Conservation (phyloP, 768 basidiomycete genomes). For the Leccinellum luteum region DNA sequence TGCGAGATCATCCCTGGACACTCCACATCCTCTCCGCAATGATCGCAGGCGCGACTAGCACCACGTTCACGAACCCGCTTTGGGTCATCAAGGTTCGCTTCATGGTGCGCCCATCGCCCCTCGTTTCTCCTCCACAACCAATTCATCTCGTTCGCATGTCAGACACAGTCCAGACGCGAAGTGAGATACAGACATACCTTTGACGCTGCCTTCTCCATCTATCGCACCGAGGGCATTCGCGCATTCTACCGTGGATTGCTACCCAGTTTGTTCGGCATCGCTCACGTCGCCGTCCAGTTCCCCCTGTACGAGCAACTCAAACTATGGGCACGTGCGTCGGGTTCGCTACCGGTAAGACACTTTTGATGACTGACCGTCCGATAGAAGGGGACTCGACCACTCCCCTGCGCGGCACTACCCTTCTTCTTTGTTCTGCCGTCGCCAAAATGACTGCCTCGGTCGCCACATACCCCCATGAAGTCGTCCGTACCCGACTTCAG, state of each 20-base stretch:
- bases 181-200: slow-evolving; percentile 82
- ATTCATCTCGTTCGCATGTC: slow-evolving; percentile 10
- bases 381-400: slow-evolving; percentile 30
- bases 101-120: slow-evolving; percentile 68
- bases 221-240: slow-evolving; percentile 77
- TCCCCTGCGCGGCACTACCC: slow-evolving; percentile 43
- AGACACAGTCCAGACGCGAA: slow-evolving; percentile 85
- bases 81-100: slow-evolving; percentile 99
- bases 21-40: slow-evolving; percentile 94
- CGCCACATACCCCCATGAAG: slow-evolving; percentile 97
- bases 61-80: slow-evolving; percentile 90
- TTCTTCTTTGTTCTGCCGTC: slow-evolving; percentile 87
- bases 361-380: neutral
- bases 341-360: slow-evolving; percentile 4
- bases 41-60: slow-evolving; percentile 91
- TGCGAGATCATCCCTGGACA: slow-evolving; percentile 81
- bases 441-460: slow-evolving; percentile 97
- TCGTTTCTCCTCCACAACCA: neutral
- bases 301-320: slow-evolving; percentile 95
- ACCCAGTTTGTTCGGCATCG: slow-evolving; percentile 90
- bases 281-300: slow-evolving; percentile 96
- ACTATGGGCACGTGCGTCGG: slow-evolving; percentile 71
- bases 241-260: slow-evolving; percentile 95
- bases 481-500: slow-evolving; percentile 96
- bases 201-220: slow-evolving; percentile 88